These are phyloP conservation scores for Fabrea salina DNA, from an alignment of 169 alveolate species.

Conservation along the genomic window DNA sequence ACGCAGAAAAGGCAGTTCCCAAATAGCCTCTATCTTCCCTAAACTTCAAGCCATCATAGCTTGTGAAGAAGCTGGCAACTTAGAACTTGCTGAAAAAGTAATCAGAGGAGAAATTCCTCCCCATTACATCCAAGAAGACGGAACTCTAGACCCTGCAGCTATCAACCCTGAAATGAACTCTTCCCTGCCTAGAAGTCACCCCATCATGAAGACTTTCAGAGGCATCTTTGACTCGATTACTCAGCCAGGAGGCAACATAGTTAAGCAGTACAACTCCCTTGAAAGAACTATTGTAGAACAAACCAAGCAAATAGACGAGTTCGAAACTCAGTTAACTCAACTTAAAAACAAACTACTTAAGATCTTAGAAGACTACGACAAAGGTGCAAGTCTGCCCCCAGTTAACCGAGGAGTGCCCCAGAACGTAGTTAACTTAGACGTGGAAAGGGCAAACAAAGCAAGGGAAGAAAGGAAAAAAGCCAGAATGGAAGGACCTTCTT, in stretches of 20 bases:
- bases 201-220: neutral
- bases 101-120: constrained; percentile 22
- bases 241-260: neutral
- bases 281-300: neutral
- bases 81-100: constrained; percentile 34
- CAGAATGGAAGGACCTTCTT: too few species aligned
- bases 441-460: too few species aligned
- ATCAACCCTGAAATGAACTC: neutral
- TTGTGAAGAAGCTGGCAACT: constrained; percentile 24
- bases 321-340: neutral
- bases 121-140: constrained; percentile 24
- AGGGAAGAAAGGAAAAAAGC: too few species aligned
- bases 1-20: neutral
- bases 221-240: neutral
- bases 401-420: too few species aligned
- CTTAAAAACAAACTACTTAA: neutral
- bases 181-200: constrained; percentile 8
- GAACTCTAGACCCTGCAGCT: constrained; percentile 28
- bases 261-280: neutral
- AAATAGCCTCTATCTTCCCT: neutral
- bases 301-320: neutral
- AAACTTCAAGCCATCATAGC: constrained; percentile 27
- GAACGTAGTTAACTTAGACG: too few species aligned
- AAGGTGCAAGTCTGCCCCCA: too few species aligned
- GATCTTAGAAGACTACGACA: too few species aligned